A percentile compares a stretch with the other conserved stretches of the same genome.
These are phyloP conservation scores for Whalleya microplaca DNA, from an alignment of 2,329 filamentous ascomycete species.

Conservation along the genomic window DNA sequence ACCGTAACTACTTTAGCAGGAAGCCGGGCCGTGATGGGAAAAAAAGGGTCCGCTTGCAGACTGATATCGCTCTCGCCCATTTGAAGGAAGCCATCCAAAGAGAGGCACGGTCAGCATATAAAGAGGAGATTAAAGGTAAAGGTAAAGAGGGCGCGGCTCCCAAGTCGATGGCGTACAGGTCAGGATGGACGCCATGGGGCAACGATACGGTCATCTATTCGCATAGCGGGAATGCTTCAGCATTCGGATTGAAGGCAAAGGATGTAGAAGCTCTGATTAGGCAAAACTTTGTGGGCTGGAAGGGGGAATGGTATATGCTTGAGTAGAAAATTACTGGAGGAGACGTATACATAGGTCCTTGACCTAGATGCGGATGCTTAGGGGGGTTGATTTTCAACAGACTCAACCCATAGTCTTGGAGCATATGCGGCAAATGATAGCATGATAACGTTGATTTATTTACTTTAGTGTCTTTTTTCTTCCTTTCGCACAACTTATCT, in stretches of 20 bases:
- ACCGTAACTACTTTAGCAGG: background rate
- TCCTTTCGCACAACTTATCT: too few relatives aligned
- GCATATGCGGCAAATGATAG: too few relatives aligned
- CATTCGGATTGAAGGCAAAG: background rate
- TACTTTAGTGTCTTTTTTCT: too few relatives aligned
- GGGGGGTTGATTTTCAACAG: too few relatives aligned
- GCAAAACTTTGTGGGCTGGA: background rate
- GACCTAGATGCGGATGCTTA: background rate
- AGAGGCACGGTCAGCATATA: background rate
- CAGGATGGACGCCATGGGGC: background rate
- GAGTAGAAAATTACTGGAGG: background rate
- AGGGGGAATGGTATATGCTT: background rate
- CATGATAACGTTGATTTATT: too few relatives aligned
- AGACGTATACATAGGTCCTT: too few relatives aligned
- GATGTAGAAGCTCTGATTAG: background rate
- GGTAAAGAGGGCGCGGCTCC: background rate
- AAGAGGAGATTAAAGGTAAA: background rate
- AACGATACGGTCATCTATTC: background rate
- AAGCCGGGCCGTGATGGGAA: conserved; percentile 7
- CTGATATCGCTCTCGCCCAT: background rate
- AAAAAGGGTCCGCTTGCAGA: background rate
- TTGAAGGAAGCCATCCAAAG: background rate
- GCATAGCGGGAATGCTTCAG: background rate
- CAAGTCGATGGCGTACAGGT: background rate
- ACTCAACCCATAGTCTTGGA: too few relatives aligned